Conservation (phyloP, 371 early-diverging fungal genomes). For the Gilbertella persicaria region DNA sequence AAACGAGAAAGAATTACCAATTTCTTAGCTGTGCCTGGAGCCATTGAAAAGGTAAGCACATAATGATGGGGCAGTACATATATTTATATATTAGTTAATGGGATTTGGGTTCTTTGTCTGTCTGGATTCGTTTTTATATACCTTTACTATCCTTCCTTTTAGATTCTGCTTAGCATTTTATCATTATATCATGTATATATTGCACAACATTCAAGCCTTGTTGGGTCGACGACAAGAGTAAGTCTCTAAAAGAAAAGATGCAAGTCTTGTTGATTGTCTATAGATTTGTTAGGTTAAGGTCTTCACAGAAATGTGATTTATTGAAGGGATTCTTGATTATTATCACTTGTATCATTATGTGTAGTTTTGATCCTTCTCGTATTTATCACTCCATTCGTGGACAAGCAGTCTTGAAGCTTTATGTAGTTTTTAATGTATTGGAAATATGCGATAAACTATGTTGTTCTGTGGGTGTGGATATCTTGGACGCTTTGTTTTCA, state of each 20-base stretch:
- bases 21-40: conserved; percentile 77
- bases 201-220: conserved; percentile 19
- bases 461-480: conserved; percentile 92
- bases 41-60: conserved; percentile 74
- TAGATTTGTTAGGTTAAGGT: conserved; percentile 55
- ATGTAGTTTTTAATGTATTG: conserved; percentile 94
- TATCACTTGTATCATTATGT: conserved; percentile 73
- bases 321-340: conserved; percentile 78
- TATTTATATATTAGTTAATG: conserved; percentile 60
- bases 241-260: conserved; percentile 1
- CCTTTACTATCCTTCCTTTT: conserved; percentile 93
- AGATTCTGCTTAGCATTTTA: conserved; percentile 74
- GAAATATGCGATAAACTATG: conserved; percentile 95
- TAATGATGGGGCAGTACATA: not conserved
- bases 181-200: conserved; percentile 29
- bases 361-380: conserved; percentile 81
- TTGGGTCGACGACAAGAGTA: conserved; percentile 28
- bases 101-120: conserved; percentile 90
- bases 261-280: not conserved
- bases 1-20: conserved; percentile 84
- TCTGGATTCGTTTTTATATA: conserved; percentile 90
- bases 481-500: conserved; percentile 89
- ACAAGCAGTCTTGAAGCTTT: conserved; percentile 94
- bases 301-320: conserved; percentile 85
- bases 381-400: conserved; percentile 95